Percentiles rank a stretch among this genome's conserved stretches.
Evolutionary conservation across 441 rosid genomes (phyloP).

Genomic region (Gossypium trilobum): DNA sequence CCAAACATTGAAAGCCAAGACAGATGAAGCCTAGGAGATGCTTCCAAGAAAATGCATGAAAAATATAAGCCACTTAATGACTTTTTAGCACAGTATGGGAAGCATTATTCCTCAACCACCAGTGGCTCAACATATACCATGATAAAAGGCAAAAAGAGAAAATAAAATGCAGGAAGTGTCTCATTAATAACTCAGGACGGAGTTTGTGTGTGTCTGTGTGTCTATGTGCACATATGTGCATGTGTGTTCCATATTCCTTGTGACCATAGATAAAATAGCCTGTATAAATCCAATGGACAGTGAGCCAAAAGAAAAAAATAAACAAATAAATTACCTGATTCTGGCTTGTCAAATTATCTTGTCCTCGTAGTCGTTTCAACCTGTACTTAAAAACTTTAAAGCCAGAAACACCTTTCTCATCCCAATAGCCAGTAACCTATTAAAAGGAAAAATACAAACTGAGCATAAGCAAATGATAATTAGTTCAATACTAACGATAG

Average conservation of each 20-base stretch:
- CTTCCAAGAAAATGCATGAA: background rate
- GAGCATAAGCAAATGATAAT: background rate
- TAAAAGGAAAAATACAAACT: background rate
- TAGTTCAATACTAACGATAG: background rate
- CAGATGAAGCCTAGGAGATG: background rate
- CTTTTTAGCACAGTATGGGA: background rate
- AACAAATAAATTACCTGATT: conserved; percentile 26
- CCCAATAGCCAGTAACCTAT: conserved; percentile 32
- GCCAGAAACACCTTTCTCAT: conserved; percentile 30
- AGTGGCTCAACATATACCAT: background rate
- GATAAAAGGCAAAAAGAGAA: background rate
- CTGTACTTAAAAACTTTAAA: conserved; percentile 28
- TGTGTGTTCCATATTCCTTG: background rate
- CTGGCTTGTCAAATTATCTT: conserved; percentile 20
- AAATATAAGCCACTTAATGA: background rate
- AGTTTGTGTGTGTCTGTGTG: background rate
- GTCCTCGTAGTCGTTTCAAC: conserved; percentile 28
- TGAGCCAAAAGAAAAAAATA: background rate
- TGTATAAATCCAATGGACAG: background rate
- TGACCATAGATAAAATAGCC: background rate
- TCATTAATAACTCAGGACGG: background rate
- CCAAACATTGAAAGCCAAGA: background rate
- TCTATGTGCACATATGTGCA: background rate
- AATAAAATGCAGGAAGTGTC: background rate
- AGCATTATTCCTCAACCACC: conserved; percentile 7